phyloP scores from a whole-genome alignment of 768 basidiomycete species.

The Coprinopsis sp. region DNA sequence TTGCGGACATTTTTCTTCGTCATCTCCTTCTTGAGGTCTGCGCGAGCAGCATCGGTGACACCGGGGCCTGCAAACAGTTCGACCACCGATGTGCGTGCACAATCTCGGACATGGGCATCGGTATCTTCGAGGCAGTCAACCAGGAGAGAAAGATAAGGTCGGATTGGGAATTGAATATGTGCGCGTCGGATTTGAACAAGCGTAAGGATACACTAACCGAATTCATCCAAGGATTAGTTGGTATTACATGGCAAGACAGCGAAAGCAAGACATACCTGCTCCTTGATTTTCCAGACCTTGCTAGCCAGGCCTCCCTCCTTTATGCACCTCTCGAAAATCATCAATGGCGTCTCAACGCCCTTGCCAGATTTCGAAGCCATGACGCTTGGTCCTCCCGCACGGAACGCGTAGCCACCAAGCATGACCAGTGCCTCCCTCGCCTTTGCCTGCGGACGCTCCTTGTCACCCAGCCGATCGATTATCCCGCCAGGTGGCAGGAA shows the following conservation, averaged over 20 bases:
- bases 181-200: conserved; percentile 70
- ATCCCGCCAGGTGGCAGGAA: conserved; percentile 75
- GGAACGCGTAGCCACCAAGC: conserved; percentile 69
- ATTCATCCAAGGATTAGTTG: conserved; percentile 1
- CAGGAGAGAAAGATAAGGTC: conserved; percentile 72
- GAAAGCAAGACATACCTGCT: conserved; percentile 59
- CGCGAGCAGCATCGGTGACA: conserved; percentile 80
- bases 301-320: conserved; percentile 70
- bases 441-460: conserved; percentile 64
- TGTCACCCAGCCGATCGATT: conserved; percentile 82
- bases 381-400: conserved; percentile 41
- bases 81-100: conserved; percentile 74
- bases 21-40: conserved; percentile 93
- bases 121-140: conserved; percentile 88
- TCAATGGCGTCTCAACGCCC: conserved; percentile 62
- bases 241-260: not conserved
- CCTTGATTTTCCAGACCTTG: conserved; percentile 82
- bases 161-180: conserved; percentile 72
- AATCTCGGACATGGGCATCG: conserved; percentile 85
- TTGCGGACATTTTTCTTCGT: conserved; percentile 82
- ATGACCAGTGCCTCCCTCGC: conserved; percentile 75
- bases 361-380: conserved; percentile 52
- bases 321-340: conserved; percentile 66
- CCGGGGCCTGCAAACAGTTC: conserved; percentile 81
- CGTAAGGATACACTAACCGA: conserved; percentile 51